Conservation (phyloP, 139 green algal species). For the Asterochloris sp. region DNA sequence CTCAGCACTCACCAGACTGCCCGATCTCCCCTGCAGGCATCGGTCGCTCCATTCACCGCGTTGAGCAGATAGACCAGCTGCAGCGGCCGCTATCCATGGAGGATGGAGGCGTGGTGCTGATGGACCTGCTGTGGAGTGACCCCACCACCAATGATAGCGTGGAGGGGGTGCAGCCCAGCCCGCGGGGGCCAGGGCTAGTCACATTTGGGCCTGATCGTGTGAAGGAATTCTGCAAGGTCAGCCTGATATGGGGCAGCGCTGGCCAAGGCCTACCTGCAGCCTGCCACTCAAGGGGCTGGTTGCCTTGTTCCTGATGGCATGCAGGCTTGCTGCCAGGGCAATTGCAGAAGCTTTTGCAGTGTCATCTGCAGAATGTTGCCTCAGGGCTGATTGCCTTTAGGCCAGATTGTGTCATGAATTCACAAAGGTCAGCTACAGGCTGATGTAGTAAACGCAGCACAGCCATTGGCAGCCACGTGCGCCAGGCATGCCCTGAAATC, state of each 20-base stretch:
- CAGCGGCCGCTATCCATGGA: slow-evolving; percentile 95
- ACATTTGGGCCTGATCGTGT: slow-evolving; percentile 98
- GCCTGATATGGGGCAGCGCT: too few species aligned
- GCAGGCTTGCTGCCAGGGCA: too few species aligned
- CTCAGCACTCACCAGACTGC: too few species aligned
- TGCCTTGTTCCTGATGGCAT: neutral
- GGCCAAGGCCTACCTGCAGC: neutral
- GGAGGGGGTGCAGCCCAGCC: slow-evolving; percentile 90
- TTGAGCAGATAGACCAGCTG: slow-evolving; percentile 90
- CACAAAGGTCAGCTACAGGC: neutral
- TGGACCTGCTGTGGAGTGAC: slow-evolving; percentile 98
- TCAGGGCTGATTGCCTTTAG: too few species aligned
- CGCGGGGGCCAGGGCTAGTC: slow-evolving; percentile 89
- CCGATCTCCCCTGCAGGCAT: slow-evolving; percentile 62
- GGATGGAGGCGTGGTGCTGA: slow-evolving; percentile 85
- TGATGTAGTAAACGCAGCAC: neutral
- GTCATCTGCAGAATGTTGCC: too few species aligned
- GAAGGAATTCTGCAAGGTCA: slow-evolving; percentile 94
- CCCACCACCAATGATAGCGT: slow-evolving; percentile 96
- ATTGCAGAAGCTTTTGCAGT: too few species aligned
- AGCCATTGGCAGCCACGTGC: neutral
- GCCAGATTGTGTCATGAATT: too few species aligned
- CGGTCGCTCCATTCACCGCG: slow-evolving; percentile 80
- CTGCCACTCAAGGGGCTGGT: neutral
- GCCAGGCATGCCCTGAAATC: too few species aligned